These are phyloP conservation scores for Cochlearia excelsa DNA, from an alignment of 345 rosid genomes.

Conservation along the genomic window DNA sequence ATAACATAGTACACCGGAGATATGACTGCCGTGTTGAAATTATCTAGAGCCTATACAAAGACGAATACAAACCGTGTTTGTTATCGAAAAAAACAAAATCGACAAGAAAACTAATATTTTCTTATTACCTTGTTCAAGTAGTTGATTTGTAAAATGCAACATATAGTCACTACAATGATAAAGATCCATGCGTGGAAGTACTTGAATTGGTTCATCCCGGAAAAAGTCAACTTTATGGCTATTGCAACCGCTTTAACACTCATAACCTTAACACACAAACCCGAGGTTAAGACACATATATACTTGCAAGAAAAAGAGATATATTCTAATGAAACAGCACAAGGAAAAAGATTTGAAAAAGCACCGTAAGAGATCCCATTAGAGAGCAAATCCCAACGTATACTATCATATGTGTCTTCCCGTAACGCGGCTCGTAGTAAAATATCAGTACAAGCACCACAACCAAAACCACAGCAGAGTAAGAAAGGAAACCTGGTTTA, in stretches of 20 bases:
- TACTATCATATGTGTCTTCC: constrained; percentile 68
- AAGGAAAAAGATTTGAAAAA: constrained; percentile 13
- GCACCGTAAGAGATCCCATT: constrained; percentile 92
- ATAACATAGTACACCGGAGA: constrained; percentile 92
- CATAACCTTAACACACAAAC: constrained; percentile 54
- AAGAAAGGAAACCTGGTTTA: constrained; percentile 64
- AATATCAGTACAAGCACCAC: constrained; percentile 58
- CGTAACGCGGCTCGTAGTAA: constrained; percentile 63
- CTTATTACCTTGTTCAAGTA: constrained; percentile 81
- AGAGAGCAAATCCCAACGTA: constrained; percentile 93
- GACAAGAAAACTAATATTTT: neutral
- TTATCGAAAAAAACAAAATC: constrained; percentile 1
- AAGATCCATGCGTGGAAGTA: constrained; percentile 76
- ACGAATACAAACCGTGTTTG: constrained; percentile 4
- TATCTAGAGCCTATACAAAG: constrained; percentile 67
- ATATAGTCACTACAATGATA: constrained; percentile 46
- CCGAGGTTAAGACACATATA: neutral
- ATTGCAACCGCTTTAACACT: constrained; percentile 78
- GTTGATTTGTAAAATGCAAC: constrained; percentile 68
- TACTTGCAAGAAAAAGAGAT: neutral
- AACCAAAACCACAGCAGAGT: constrained; percentile 42
- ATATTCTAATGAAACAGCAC: neutral
- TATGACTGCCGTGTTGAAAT: constrained; percentile 82
- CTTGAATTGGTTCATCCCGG: constrained; percentile 63
- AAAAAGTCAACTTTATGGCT: constrained; percentile 70